Base-by-base conservation (phyloP, 306 rosid species). In the Inga laurina region DNA sequence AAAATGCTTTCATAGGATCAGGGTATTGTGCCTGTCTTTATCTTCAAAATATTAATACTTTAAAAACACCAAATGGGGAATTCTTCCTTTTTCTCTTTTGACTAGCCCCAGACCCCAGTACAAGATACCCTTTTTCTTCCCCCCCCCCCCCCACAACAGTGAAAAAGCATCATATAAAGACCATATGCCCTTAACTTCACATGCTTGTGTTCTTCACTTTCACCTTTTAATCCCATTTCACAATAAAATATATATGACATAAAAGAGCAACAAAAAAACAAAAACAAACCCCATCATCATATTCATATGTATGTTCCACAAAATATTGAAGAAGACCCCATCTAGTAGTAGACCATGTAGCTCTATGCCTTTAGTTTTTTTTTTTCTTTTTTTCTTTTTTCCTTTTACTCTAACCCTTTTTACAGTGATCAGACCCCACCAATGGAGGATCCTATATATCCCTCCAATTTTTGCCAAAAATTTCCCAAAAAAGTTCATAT, bases 111-210 rank as follows among this genome's bases (percentile, higher is more conserved):
- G 94, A 8, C 85, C 82, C 49, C 30, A 83, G 94, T 93, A 93
- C 97, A 88, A 92, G 91, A 86, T 85, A 76, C 93, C 77, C 73
- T 83, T 85, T 90, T 91, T 74, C 86, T 75, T 89, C 88, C 84
- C 64, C 56, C 1, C 43, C 85, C 88, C 84, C 64, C 56, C 1
- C 43, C 85, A 77, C 4, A 81, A 77, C 43, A 84, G 59, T 70
- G 78, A 72, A 77, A 77, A 61, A 52, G 81, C 74, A 49, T 10
- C 21, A 7, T 6, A 54, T 7, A 85, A 80, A 72, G 77, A 82
- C 84, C 24, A 62, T 61, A 7, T 57, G 4, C 68, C 37, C 68
- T 27, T 30, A 11, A 2, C 45, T 75, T 89, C 97, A 91, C 93
- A 84, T 86, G 93, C 85, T 46, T 74, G 79, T 72, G 56, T 74